A percentile compares a stretch with the other conserved stretches of the same genome.
Evolutionary conservation across 2,329 filamentous ascomycete genomes (phyloP).

Genomic region (Thermoascus crustaceus): DNA sequence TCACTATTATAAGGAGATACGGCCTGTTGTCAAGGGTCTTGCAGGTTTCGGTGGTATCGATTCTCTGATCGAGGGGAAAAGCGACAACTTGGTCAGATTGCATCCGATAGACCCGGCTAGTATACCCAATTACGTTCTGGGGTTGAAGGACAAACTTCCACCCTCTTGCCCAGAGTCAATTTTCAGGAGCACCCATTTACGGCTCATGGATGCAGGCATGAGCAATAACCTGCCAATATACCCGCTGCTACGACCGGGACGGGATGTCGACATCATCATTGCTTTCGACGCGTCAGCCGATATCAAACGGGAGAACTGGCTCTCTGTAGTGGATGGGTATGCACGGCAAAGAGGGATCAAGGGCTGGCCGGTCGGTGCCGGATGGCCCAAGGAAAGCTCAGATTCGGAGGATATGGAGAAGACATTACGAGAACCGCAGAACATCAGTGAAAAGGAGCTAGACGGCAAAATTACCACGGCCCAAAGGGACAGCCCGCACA

Average conservation of each 20-base stretch:
- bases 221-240: conserved; percentile 97
- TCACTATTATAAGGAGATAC: conserved; percentile 90
- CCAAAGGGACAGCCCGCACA: conserved; percentile 27
- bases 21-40: conserved; percentile 69
- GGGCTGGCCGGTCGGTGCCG: conserved; percentile 90
- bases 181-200: conserved; percentile 61
- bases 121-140: conserved; percentile 81
- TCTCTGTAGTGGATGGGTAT: conserved; percentile 88
- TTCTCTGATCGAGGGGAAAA: conserved; percentile 70
- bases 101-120: conserved; percentile 89
- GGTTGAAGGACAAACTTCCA: conserved; percentile 68
- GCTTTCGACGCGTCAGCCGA: conserved; percentile 94
- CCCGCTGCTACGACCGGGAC: conserved; percentile 77
- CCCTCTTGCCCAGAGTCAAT: conserved; percentile 70
- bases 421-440: conserved; percentile 61
- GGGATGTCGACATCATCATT: conserved; percentile 81
- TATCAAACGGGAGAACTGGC: conserved; percentile 88
- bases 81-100: conserved; percentile 78
- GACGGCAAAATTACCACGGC: conserved; percentile 57
- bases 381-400: conserved; percentile 67
- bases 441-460: conserved; percentile 51
- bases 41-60: conserved; percentile 71
- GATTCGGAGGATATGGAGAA: conserved; percentile 52
- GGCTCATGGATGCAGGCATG: conserved; percentile 97
- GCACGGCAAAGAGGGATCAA: conserved; percentile 81